Evolutionary conservation across 106 monocot species (phyloP).

Genomic region (Cymbidium sinense): DNA sequence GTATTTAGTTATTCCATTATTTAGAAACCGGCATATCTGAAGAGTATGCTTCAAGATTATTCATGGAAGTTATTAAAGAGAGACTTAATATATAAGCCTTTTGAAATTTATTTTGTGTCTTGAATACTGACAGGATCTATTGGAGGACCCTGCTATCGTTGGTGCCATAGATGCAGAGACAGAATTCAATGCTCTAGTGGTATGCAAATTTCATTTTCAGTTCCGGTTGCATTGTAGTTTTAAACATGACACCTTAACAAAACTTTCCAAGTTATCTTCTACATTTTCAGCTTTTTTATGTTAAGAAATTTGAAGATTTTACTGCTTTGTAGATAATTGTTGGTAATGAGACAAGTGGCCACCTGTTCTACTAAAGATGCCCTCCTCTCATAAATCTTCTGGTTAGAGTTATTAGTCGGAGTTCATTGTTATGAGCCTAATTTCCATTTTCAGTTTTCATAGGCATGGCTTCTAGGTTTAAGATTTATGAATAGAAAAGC

Average conservation of each 20-base stretch:
- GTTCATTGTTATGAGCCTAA: not conserved
- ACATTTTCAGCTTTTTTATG: no score
- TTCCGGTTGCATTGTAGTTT: not conserved
- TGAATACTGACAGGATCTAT: constrained; percentile 66
- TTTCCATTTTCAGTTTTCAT: not conserved
- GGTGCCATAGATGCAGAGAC: constrained; percentile 86
- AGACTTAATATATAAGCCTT: not conserved
- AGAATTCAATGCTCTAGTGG: constrained; percentile 85
- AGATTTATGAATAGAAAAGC: not conserved
- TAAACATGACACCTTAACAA: not conserved
- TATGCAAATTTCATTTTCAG: constrained; percentile 9
- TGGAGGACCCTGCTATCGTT: constrained; percentile 80
- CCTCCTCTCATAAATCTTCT: no score
- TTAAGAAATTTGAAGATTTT: no score
- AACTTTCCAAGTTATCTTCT: not conserved
- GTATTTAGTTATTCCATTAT: not conserved
- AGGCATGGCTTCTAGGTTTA: not conserved
- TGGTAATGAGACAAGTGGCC: no score
- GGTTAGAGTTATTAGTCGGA: not conserved
- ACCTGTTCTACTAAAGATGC: no score
- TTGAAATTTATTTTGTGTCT: constrained; percentile 7
- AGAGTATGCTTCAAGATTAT: not conserved
- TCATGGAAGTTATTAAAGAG: not conserved
- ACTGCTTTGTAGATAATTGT: no score
- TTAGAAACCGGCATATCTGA: not conserved